phyloP scores from a whole-genome alignment of 2,329 filamentous ascomycete species.

The Thermothelomyces thermophilus region DNA sequence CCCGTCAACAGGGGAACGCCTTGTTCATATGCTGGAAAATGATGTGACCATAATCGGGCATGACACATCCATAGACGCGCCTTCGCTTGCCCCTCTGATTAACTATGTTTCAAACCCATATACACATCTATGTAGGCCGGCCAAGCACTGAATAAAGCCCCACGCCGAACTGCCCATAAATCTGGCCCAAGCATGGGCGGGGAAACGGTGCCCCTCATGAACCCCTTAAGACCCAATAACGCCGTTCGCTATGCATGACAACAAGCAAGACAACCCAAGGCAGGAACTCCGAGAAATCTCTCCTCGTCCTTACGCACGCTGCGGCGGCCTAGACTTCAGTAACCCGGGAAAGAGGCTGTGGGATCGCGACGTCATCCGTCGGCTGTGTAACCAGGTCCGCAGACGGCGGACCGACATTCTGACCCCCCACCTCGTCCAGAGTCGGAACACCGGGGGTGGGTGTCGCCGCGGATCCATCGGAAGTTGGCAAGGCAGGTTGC shows the following conservation, averaged over 20 bases:
- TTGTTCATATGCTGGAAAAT: too few relatives aligned
- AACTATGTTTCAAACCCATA: neutral
- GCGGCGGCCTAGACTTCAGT: neutral
- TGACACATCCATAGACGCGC: neutral
- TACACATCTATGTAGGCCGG: neutral
- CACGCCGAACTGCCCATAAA: neutral
- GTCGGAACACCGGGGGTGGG: neutral
- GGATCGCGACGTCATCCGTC: neutral
- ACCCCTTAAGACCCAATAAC: conserved; percentile 18
- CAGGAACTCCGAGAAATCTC: neutral
- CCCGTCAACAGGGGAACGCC: too few relatives aligned
- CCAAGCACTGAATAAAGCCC: neutral
- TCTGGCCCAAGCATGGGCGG: neutral
- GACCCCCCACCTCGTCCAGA: neutral
- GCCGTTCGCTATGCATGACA: conserved; percentile 27
- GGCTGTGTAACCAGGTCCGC: neutral
- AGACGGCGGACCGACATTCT: neutral
- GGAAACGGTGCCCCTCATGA: conserved; percentile 5
- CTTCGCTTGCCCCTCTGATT: neutral
- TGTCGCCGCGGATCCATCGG: neutral
- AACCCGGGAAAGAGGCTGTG: neutral
- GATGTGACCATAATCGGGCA: too few relatives aligned
- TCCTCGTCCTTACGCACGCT: neutral
- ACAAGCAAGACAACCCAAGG: conserved; percentile 4
- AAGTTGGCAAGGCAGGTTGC: neutral